These are phyloP conservation scores for Inonotus hispidus DNA, from an alignment of 1,284 basidiomycete species.

Conservation along the genomic window DNA sequence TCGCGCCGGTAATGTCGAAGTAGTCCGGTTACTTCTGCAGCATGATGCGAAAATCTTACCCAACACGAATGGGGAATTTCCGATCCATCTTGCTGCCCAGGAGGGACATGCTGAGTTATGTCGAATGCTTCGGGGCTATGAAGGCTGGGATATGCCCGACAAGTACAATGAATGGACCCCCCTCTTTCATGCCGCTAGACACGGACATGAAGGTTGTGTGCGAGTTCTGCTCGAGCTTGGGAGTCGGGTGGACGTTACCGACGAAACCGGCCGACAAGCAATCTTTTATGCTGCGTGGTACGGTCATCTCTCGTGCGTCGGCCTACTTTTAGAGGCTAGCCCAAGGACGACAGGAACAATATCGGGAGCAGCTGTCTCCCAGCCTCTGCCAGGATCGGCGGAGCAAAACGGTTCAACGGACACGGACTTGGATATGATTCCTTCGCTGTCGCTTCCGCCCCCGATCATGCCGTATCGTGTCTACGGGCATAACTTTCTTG, in stretches of 20 bases:
- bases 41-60: constrained; percentile 76
- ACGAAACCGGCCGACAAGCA: constrained; percentile 84
- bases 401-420: constrained; percentile 43
- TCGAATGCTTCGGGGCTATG: constrained; percentile 64
- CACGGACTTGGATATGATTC: constrained; percentile 85
- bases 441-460: constrained; percentile 89
- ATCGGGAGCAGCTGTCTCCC: constrained; percentile 25
- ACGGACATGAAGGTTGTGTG: constrained; percentile 79
- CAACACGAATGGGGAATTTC: constrained; percentile 94
- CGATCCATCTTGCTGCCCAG: constrained; percentile 96
- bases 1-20: constrained; percentile 83
- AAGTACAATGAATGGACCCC: constrained; percentile 99
- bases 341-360: constrained; percentile 22
- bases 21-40: constrained; percentile 74
- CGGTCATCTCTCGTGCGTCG: constrained; percentile 80
- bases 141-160: constrained; percentile 87
- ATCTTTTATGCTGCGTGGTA: constrained; percentile 98
- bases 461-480: constrained; percentile 96
- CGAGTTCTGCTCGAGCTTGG: constrained; percentile 75
- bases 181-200: constrained; percentile 90
- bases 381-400: constrained; percentile 27
- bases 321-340: constrained; percentile 59
- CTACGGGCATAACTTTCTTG: constrained; percentile 89
- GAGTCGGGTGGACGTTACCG: constrained; percentile 66
- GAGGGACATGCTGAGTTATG: constrained; percentile 89